Conservation (phyloP, 345 rosid genomes). For the Durio zibethinus region DNA sequence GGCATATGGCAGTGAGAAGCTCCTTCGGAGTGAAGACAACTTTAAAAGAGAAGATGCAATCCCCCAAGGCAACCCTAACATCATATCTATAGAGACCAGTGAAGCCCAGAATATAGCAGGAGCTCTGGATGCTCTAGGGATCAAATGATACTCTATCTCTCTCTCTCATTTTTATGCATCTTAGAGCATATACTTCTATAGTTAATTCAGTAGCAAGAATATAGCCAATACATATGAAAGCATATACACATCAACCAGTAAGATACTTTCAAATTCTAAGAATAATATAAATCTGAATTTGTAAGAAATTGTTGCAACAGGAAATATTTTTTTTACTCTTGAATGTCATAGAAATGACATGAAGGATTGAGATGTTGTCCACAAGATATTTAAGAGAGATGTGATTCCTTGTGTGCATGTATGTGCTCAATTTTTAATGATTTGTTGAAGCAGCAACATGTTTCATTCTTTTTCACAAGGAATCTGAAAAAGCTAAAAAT, state of each 20-base stretch:
- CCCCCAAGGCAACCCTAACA: conserved; percentile 44
- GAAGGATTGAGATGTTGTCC: neutral
- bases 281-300: conserved; percentile 1
- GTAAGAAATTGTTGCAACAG: neutral
- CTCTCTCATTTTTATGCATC: conserved; percentile 6
- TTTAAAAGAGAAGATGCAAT: conserved; percentile 58
- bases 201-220: conserved; percentile 14
- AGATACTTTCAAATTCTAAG: neutral
- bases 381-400: neutral
- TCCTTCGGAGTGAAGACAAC: conserved; percentile 51
- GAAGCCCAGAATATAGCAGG: conserved; percentile 47
- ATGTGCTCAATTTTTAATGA: neutral
- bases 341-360: neutral
- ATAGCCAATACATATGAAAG: conserved; percentile 13
- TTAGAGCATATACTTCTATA: conserved; percentile 9
- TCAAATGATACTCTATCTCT: conserved; percentile 34
- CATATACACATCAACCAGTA: conserved; percentile 6
- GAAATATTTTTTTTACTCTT: neutral
- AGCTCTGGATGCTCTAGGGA: conserved; percentile 43
- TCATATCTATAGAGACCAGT: conserved; percentile 36
- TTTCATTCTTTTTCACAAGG: neutral
- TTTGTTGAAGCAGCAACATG: neutral
- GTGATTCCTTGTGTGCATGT: neutral
- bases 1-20: conserved; percentile 57
- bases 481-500: neutral